phyloP scores from a whole-genome alignment of 2,329 filamentous ascomycete species.

The Golovinomyces cichoracearum region DNA sequence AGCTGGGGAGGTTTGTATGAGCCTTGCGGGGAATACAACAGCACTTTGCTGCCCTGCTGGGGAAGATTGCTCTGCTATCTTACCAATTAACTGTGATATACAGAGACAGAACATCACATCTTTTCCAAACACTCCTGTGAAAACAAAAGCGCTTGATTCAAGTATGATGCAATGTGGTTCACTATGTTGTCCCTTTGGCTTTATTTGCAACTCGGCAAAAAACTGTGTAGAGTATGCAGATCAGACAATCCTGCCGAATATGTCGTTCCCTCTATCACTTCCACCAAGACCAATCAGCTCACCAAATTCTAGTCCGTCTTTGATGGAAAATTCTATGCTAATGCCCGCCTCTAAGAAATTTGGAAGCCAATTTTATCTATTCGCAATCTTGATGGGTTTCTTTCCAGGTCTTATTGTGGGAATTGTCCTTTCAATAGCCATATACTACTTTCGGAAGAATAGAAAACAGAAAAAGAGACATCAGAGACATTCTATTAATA shows the following conservation, averaged over 20 bases:
- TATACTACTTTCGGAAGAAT: conserved; percentile 3
- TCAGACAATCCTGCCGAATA: conserved; percentile 17
- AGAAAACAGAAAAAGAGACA: not conserved
- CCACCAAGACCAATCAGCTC: conserved; percentile 4
- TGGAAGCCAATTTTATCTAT: conserved; percentile 10
- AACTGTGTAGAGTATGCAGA: conserved; percentile 28
- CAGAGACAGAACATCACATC: conserved; percentile 30
- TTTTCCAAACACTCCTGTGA: conserved; percentile 32
- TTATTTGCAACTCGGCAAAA: conserved; percentile 23
- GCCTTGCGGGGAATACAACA: conserved; percentile 37
- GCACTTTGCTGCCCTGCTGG: conserved; percentile 43
- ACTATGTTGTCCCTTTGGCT: conserved; percentile 48
- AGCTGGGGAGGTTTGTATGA: conserved; percentile 25
- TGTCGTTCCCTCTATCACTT: conserved; percentile 4
- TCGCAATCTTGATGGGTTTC: conserved; percentile 11
- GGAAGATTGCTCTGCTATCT: conserved; percentile 31
- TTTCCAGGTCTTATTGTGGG: conserved; percentile 23
- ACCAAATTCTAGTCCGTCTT: conserved; percentile 2
- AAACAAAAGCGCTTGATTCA: conserved; percentile 35
- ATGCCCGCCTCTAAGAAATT: not conserved
- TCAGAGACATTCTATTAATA: not conserved
- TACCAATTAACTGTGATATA: conserved; percentile 38
- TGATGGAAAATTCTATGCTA: conserved; percentile 4
- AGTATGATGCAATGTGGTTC: conserved; percentile 30
- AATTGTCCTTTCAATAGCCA: conserved; percentile 19